These are phyloP conservation scores for Neurospora sp. DNA, from an alignment of 495 filamentous ascomycete genomes.

Conservation along the genomic window DNA sequence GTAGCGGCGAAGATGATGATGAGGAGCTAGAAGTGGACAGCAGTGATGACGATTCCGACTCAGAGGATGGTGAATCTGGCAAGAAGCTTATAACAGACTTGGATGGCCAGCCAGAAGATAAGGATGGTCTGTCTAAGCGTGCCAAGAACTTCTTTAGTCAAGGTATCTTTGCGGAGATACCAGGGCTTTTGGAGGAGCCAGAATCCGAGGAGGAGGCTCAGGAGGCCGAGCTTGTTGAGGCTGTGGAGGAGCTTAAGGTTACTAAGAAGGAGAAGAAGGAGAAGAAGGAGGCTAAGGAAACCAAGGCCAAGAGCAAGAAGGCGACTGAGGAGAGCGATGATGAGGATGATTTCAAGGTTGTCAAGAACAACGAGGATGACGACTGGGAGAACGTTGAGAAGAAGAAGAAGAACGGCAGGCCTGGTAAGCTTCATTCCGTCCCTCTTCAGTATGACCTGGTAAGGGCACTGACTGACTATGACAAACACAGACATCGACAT, in stretches of 20 bases:
- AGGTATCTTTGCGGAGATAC: conserved; percentile 82
- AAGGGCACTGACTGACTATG: conserved; percentile 18
- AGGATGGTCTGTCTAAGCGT: conserved; percentile 60
- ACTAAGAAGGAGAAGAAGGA: conserved; percentile 7
- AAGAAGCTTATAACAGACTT: conserved; percentile 43
- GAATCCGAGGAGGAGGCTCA: conserved; percentile 42
- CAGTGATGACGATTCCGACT: conserved; percentile 42
- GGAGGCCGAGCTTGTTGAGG: conserved; percentile 8
- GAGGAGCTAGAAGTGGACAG: conserved; percentile 46
- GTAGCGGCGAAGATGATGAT: conserved; percentile 40
- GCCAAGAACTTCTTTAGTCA: conserved; percentile 88
- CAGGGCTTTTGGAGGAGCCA: conserved; percentile 43
- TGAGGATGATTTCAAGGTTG: conserved; percentile 42
- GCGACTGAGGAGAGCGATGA: conserved; percentile 17
- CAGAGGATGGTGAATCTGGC: conserved; percentile 27
- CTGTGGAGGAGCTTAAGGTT: not conserved
- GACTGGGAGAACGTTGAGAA: conserved; percentile 61
- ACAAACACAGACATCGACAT: conserved; percentile 77
- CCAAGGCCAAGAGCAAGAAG: conserved; percentile 12
- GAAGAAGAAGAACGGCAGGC: conserved; percentile 54
- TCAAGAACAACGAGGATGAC: conserved; percentile 45
- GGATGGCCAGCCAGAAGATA: conserved; percentile 32
- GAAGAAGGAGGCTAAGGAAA: conserved; percentile 6
- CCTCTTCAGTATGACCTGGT: conserved; percentile 2
- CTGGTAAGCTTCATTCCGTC: conserved; percentile 42